Evolutionary conservation across 1,284 basidiomycete genomes (phyloP).

Genomic region (Fomitopsis schrenkii): DNA sequence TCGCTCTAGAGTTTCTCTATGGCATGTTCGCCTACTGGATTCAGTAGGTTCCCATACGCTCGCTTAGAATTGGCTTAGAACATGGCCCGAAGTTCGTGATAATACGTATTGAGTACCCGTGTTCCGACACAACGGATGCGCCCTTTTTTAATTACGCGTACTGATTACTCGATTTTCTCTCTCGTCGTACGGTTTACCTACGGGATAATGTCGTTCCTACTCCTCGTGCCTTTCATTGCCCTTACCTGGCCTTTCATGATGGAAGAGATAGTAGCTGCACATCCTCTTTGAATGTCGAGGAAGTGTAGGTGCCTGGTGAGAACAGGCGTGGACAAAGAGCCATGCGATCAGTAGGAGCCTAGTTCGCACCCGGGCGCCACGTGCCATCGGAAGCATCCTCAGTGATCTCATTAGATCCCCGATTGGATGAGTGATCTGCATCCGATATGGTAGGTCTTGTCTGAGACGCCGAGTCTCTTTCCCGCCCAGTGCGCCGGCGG

Average conservation of each 20-base stretch:
- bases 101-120: not conserved
- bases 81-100: conserved; percentile 4
- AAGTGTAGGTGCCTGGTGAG: not conserved
- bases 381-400: not conserved
- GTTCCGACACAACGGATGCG: conserved; percentile 5
- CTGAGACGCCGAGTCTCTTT: not conserved
- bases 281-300: not conserved
- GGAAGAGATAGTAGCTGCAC: not conserved
- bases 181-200: not conserved
- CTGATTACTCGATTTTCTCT: not conserved
- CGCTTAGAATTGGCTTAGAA: conserved; percentile 4
- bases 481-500: not conserved
- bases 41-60: conserved; percentile 14
- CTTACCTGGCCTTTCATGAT: not conserved
- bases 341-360: not conserved
- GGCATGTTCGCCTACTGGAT: conserved; percentile 12
- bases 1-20: conserved; percentile 13
- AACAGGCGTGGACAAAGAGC: not conserved
- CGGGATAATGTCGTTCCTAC: not conserved
- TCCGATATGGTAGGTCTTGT: not conserved
- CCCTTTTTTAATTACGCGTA: conserved; percentile 1
- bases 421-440: not conserved
- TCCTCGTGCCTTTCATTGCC: not conserved
- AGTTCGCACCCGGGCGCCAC: not conserved
- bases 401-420: not conserved